Conservation (phyloP, 2,329 filamentous ascomycete species). For the Byssochlamys sp. region DNA sequence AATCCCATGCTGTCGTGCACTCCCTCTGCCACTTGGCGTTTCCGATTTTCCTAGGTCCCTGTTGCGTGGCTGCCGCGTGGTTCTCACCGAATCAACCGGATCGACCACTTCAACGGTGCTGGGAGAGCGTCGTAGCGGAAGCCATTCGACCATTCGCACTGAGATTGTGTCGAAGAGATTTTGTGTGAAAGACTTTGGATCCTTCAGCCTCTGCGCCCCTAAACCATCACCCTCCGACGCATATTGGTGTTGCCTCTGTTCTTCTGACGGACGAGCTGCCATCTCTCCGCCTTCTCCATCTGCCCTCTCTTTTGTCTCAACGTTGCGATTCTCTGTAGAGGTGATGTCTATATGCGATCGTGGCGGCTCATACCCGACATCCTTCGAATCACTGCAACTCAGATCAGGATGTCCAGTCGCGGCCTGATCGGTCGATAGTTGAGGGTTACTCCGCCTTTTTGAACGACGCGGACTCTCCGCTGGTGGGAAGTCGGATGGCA, state of each 20-base stretch:
- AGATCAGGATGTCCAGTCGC: not conserved
- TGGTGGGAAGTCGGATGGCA: constrained; percentile 17
- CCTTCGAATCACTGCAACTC: not conserved
- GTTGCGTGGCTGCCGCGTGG: not conserved
- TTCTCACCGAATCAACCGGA: constrained; percentile 4
- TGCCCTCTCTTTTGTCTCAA: not conserved
- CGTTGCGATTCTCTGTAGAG: not conserved
- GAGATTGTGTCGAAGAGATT: constrained; percentile 43
- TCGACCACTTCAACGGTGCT: constrained; percentile 11
- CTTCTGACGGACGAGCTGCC: not conserved
- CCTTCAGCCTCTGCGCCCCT: constrained; percentile 34
- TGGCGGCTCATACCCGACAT: not conserved
- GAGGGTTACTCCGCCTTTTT: constrained; percentile 21
- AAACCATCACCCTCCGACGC: constrained; percentile 14
- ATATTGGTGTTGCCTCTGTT: constrained; percentile 4
- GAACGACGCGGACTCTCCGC: constrained; percentile 19
- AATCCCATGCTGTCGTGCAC: not conserved
- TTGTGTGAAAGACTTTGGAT: constrained; percentile 54
- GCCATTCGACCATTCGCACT: constrained; percentile 38
- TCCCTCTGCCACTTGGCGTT: not conserved
- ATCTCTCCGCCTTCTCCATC: not conserved
- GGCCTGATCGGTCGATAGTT: constrained; percentile 7
- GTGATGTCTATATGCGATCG: not conserved
- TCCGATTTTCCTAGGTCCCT: constrained; percentile 1
- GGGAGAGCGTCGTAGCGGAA: constrained; percentile 30